phyloP scores from a whole-genome alignment of 345 rosid species.

The Syzygium aqueum region DNA sequence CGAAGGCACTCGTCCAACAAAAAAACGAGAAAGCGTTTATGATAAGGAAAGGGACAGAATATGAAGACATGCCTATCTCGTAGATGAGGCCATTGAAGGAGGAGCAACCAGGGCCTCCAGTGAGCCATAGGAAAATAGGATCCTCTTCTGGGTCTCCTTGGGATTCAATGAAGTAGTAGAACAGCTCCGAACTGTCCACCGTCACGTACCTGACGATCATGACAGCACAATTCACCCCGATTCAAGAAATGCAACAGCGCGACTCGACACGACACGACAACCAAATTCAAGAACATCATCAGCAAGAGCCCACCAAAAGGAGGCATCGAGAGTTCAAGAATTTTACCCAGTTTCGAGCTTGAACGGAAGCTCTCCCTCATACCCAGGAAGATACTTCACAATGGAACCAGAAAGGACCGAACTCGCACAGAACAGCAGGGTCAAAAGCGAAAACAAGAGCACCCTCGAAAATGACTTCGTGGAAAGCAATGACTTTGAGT shows the following conservation, averaged over 20 bases:
- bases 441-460: background rate
- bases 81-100: slow-evolving; percentile 17
- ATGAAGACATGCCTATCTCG: slow-evolving; percentile 16
- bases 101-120: slow-evolving; percentile 36
- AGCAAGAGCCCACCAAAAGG: background rate
- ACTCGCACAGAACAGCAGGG: background rate
- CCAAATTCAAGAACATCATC: no score
- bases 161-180: slow-evolving; percentile 21
- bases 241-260: background rate
- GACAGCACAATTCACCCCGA: background rate
- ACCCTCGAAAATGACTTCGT: background rate
- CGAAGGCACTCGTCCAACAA: background rate
- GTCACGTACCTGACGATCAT: slow-evolving; percentile 2
- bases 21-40: background rate
- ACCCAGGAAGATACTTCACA: slow-evolving; percentile 22
- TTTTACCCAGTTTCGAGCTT: slow-evolving; percentile 27
- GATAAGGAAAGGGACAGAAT: background rate
- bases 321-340: background rate
- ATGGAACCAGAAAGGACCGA: background rate
- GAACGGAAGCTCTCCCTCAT: slow-evolving; percentile 21
- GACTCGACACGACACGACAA: no score
- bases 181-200: slow-evolving; percentile 9
- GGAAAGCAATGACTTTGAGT: background rate
- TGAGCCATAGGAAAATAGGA: slow-evolving; percentile 26
- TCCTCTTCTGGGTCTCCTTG: slow-evolving; percentile 18